Evolutionary conservation across 2,329 filamentous ascomycete species (phyloP).

Genomic region (Chaetomium globosum): DNA sequence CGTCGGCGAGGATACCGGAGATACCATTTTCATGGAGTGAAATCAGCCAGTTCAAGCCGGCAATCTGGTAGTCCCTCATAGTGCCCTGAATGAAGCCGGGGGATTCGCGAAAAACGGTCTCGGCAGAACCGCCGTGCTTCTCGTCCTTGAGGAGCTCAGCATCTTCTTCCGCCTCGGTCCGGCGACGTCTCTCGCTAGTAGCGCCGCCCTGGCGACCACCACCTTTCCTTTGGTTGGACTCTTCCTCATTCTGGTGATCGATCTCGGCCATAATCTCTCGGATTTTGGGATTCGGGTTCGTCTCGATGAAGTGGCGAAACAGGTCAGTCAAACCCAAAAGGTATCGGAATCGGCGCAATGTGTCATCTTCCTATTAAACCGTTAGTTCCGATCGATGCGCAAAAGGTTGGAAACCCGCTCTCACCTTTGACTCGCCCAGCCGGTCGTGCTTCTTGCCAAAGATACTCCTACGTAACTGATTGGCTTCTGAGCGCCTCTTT

Average conservation of each 20-base stretch:
- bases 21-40: constrained; percentile 98
- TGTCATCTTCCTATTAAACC: constrained; percentile 78
- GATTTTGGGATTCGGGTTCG: constrained; percentile 92
- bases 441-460: constrained; percentile 94
- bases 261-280: constrained; percentile 93
- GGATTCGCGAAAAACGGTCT: constrained; percentile 91
- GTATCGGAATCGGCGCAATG: constrained; percentile 90
- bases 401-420: constrained; percentile 25
- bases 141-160: constrained; percentile 86
- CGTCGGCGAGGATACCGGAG: constrained; percentile 93
- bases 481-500: constrained; percentile 82
- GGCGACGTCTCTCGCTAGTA: constrained; percentile 72
- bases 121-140: constrained; percentile 80
- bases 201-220: constrained; percentile 82
- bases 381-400: constrained; percentile 14
- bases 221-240: constrained; percentile 70
- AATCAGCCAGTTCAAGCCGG: constrained; percentile 95
- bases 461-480: constrained; percentile 86
- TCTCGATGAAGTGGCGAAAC: constrained; percentile 98
- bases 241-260: constrained; percentile 85
- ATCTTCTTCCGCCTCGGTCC: constrained; percentile 97
- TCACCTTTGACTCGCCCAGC: constrained; percentile 87
- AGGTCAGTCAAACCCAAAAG: constrained; percentile 92
- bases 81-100: constrained; percentile 83
- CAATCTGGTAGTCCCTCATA: constrained; percentile 97